Percentiles rank a stretch among this genome's conserved stretches.
Conservation (phyloP, 2,329 filamentous ascomycete genomes). For the Fusarium subtropicale region DNA sequence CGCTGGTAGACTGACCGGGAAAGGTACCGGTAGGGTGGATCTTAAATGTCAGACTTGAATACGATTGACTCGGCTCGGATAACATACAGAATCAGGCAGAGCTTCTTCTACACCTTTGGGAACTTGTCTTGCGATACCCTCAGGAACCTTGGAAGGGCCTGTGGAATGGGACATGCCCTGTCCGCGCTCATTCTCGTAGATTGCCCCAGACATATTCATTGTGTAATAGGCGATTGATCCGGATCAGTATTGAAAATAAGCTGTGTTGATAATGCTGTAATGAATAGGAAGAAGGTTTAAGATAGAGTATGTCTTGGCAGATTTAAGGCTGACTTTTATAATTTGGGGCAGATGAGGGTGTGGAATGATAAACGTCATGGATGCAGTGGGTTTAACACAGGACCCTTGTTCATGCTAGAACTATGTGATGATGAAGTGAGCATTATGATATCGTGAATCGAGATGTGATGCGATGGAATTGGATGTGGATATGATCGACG, state of each 20-base stretch:
- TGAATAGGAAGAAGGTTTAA: neutral
- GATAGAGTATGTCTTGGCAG: neutral
- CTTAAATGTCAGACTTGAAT: conserved; percentile 2
- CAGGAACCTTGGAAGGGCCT: conserved; percentile 35
- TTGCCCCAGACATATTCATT: conserved; percentile 2
- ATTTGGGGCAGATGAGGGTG: neutral
- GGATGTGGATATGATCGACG: conserved; percentile 4
- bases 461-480: neutral
- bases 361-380: neutral
- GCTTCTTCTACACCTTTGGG: conserved; percentile 36
- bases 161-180: conserved; percentile 42
- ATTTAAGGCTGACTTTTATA: neutral
- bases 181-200: conserved; percentile 19
- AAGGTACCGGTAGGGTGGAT: conserved; percentile 39
- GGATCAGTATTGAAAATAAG: neutral
- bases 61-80: fast-evolving
- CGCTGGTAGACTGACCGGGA: conserved; percentile 29
- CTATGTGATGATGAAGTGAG: neutral
- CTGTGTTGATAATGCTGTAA: neutral
- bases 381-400: neutral
- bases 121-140: conserved; percentile 29
- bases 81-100: conserved; percentile 39
- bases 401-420: neutral
- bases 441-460: neutral
- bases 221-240: neutral